These are phyloP conservation scores for Ogataea ganodermae DNA, from an alignment of 805 yeast genomes.

Conservation along the genomic window DNA sequence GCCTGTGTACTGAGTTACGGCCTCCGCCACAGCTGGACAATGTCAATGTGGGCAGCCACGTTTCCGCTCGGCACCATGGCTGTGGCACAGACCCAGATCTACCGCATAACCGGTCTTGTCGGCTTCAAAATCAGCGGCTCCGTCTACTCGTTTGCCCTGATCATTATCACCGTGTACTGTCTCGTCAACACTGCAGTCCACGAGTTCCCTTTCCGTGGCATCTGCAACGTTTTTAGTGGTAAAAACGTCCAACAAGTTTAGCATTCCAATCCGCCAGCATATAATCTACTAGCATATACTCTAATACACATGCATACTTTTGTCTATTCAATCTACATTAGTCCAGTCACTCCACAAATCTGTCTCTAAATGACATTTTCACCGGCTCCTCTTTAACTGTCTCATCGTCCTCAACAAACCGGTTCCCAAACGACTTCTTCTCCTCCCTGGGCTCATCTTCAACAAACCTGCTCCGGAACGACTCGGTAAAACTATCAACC, in stretches of 20 bases:
- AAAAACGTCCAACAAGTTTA: not conserved
- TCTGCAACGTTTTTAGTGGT: slow-evolving; percentile 7
- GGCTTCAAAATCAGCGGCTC: slow-evolving; percentile 66
- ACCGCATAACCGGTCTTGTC: slow-evolving; percentile 45
- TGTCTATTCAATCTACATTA: too few relatives aligned
- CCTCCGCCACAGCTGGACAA: slow-evolving; percentile 41
- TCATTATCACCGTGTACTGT: slow-evolving; percentile 47
- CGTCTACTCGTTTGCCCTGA: slow-evolving; percentile 56
- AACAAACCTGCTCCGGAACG: slow-evolving; percentile 7
- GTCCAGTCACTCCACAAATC: too few relatives aligned
- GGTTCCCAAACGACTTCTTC: slow-evolving; percentile 2
- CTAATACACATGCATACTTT: too few relatives aligned
- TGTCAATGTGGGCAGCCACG: slow-evolving; percentile 80
- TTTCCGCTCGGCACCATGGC: slow-evolving; percentile 89
- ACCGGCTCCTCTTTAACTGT: not conserved
- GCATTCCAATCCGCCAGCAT: not conserved
- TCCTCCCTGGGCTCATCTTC: slow-evolving; percentile 9
- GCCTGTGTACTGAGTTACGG: slow-evolving; percentile 37
- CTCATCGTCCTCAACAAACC: slow-evolving; percentile 11
- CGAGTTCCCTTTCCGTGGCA: slow-evolving; percentile 32
- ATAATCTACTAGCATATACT: too few relatives aligned
- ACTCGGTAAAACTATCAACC: slow-evolving; percentile 14
- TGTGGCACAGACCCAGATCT: slow-evolving; percentile 57
- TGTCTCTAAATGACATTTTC: too few relatives aligned
- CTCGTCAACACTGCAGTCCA: slow-evolving; percentile 37